These are phyloP conservation scores for Trifolium dubium DNA, from an alignment of 306 rosid genomes.

Conservation along the genomic window DNA sequence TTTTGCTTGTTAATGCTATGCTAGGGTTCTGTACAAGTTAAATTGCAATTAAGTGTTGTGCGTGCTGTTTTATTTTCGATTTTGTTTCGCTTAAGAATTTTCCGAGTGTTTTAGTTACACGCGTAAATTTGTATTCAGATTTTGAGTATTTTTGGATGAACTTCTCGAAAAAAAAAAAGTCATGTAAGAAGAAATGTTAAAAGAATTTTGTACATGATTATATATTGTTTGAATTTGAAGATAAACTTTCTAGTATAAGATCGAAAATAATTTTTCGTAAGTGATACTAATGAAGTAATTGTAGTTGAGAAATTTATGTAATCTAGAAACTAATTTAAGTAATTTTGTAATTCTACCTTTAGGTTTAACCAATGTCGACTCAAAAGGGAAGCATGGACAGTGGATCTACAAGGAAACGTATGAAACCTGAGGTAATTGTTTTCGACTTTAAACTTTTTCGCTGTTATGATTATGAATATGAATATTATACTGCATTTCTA, in stretches of 20 bases:
- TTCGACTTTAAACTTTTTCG: conserved; percentile 8
- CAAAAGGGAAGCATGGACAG: conserved; percentile 48
- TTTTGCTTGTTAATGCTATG: conserved; percentile 4
- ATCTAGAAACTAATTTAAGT: not conserved
- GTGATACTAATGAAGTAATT: too few relatives aligned
- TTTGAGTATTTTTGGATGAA: not conserved
- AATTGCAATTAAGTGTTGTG: conserved; percentile 8
- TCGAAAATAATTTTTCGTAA: not conserved
- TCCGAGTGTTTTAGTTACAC: not conserved
- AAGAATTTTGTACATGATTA: not conserved
- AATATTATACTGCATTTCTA: conserved; percentile 11
- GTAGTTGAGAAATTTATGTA: not conserved
- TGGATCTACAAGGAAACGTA: conserved; percentile 57
- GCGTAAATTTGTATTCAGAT: not conserved
- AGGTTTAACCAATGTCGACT: conserved; percentile 41
- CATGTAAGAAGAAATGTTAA: not conserved
- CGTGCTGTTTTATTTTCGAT: not conserved
- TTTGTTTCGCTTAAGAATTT: conserved; percentile 6
- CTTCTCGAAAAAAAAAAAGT: not conserved
- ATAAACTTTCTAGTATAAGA: not conserved
- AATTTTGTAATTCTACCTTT: not conserved
- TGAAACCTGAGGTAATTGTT: conserved; percentile 51
- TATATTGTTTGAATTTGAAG: not conserved
- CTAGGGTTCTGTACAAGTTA: conserved; percentile 11
- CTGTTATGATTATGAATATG: not conserved